phyloP scores from a whole-genome alignment of 2,329 filamentous ascomycete genomes.

The Periconia sp. region DNA sequence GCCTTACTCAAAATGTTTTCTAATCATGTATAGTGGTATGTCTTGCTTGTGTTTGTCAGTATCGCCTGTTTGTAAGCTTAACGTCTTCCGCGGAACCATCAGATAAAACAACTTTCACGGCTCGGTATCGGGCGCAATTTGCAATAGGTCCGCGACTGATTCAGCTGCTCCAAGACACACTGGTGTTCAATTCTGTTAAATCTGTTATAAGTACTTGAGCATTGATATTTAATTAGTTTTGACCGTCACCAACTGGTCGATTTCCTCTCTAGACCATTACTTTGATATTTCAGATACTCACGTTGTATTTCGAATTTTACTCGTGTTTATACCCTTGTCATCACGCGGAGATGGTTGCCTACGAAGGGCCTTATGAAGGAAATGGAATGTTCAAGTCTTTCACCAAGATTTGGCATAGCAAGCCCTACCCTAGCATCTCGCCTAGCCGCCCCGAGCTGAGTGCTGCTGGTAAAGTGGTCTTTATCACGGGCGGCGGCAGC shows the following conservation, averaged over 20 bases:
- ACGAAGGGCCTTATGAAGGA: slow-evolving; percentile 11
- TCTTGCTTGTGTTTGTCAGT: not conserved
- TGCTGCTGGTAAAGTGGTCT: slow-evolving; percentile 14
- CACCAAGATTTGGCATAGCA: slow-evolving; percentile 13
- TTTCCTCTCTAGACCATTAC: not conserved
- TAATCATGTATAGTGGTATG: not conserved
- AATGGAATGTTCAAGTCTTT: slow-evolving; percentile 7
- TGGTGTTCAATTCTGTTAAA: not conserved
- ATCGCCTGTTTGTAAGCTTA: not conserved
- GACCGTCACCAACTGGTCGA: not conserved
- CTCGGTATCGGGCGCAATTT: not conserved
- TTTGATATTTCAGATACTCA: not conserved
- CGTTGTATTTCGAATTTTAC: slow-evolving; percentile 6
- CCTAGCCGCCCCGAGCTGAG: slow-evolving; percentile 22
- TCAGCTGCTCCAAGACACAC: not conserved
- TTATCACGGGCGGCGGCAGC: slow-evolving; percentile 38
- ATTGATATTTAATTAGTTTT: not conserved
- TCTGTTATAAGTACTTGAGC: not conserved
- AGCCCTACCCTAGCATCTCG: slow-evolving; percentile 26
- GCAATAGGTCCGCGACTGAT: not conserved
- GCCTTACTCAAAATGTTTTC: not conserved
- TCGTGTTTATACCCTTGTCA: slow-evolving; percentile 33
- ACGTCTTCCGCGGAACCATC: not conserved
- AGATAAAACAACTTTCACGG: not conserved
- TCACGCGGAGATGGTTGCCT: slow-evolving; percentile 8